Evolutionary conservation across 257 asterid genomes (phyloP), one percentile per base, ranked within the genome.

Genomic region (Solanum megistacrolobum): DNA sequence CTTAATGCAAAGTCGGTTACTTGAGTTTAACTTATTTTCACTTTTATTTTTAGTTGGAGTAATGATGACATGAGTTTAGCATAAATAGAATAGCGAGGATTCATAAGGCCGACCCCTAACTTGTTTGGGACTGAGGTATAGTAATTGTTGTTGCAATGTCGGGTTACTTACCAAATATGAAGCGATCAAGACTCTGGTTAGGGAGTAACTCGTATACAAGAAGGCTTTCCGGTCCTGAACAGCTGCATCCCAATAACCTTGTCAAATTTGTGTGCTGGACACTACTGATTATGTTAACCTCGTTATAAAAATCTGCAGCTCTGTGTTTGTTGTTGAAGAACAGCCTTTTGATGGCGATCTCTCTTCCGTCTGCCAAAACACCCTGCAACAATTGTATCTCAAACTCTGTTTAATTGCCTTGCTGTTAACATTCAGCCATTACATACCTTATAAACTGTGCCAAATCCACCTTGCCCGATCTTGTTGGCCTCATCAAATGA

Each of bases 391-490:
- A 7, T 41, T 6, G 5, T 9, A 18, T 7, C 27, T 60, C 82
- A 12, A 9, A 11, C 9, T 31, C 4, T 4, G 12, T 31, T 86
- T 23, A 27, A 31, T 31, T 27, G 52, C 2, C 7, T 73, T 18
- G 14, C 8, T 34, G 46, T 8, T 18, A 84, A 34, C 48, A 9
- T 55, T 43, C 32, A 65, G 52, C 14, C 31, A 41, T 41, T 32
- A 88, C 91, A 18, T 32, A 72, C 79, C 91, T 91, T 89, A 48
- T 91, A 91, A 74, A 91, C 91, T 0, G 84, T 83, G 74, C 90
- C 72, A 85, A 85, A 91, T 68, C 92, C 92, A 34, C 92, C 92
- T 65, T 89, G 91, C 12, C 92, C 89, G 20, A 91, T 87, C 85
- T 75, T 91, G 88, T 91, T 91, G 35, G 90, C 89, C 27, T 91